Conservation (phyloP, 2,329 filamentous ascomycete genomes). For the Neofusicoccum parvum region DNA sequence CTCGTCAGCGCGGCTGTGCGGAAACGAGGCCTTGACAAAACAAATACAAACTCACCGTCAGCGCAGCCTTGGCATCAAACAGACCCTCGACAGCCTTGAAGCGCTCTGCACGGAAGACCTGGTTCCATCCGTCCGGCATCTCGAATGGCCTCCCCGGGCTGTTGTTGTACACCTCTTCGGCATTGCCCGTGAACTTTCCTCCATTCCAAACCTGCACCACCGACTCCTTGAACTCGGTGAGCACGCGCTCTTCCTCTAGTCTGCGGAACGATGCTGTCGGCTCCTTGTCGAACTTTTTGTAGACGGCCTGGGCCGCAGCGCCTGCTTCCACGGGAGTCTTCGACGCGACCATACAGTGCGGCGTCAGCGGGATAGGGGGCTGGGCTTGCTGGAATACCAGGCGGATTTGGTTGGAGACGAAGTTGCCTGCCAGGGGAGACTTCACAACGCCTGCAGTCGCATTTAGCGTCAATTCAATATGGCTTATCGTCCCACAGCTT, state of each 20-base stretch:
- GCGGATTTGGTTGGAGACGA: slow-evolving; percentile 86
- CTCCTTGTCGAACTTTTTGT: slow-evolving; percentile 67
- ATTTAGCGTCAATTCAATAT: not conserved
- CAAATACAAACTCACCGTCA: slow-evolving; percentile 39
- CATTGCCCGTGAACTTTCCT: slow-evolving; percentile 63
- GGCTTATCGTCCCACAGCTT: slow-evolving; percentile 1
- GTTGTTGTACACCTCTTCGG: slow-evolving; percentile 73
- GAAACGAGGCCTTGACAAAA: not conserved
- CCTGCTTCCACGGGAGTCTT: slow-evolving; percentile 89
- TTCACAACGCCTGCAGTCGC: slow-evolving; percentile 67
- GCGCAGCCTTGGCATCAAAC: slow-evolving; percentile 82
- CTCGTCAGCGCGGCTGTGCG: not conserved
- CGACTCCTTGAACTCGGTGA: slow-evolving; percentile 97
- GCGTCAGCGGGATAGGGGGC: slow-evolving; percentile 74
- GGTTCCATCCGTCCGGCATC: slow-evolving; percentile 95
- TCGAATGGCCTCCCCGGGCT: slow-evolving; percentile 88
- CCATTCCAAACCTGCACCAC: slow-evolving; percentile 93
- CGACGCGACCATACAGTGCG: slow-evolving; percentile 83
- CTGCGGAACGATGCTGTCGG: slow-evolving; percentile 72
- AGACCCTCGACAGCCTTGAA: slow-evolving; percentile 85
- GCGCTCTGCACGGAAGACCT: slow-evolving; percentile 87
- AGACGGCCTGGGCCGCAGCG: slow-evolving; percentile 73
- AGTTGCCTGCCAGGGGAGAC: slow-evolving; percentile 84
- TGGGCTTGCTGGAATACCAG: slow-evolving; percentile 69
- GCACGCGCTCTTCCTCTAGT: slow-evolving; percentile 87